phyloP scores from a whole-genome alignment of 352 stramenopile species.

The Globisporangium spiculum region DNA sequence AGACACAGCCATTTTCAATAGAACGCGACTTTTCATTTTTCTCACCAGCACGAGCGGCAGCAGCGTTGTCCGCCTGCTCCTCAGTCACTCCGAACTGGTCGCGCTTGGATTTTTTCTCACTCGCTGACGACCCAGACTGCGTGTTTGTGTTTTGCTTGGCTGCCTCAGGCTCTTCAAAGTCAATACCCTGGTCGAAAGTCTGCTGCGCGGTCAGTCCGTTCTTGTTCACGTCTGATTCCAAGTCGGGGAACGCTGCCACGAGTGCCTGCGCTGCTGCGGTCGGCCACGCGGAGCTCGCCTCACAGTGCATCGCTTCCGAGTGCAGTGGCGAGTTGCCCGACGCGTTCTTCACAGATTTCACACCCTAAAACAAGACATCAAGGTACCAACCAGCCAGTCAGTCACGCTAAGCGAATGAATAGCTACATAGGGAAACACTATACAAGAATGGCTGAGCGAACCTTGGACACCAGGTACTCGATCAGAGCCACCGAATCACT shows the following conservation, averaged over 20 bases:
- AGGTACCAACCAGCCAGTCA: neutral
- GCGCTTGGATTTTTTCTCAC: constrained; percentile 26
- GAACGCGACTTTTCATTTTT: neutral
- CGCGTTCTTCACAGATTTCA: constrained; percentile 55
- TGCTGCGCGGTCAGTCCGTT: constrained; percentile 59
- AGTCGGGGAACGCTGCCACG: constrained; percentile 48
- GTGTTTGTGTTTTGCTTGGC: constrained; percentile 18
- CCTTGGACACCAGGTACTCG: constrained; percentile 59
- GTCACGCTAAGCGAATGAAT: too few relatives aligned
- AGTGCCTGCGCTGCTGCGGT: constrained; percentile 43
- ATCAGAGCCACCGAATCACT: constrained; percentile 45
- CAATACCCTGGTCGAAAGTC: constrained; percentile 61
- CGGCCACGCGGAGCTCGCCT: constrained; percentile 50
- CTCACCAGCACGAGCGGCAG: constrained; percentile 51
- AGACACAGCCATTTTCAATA: neutral
- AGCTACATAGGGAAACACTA: too few relatives aligned
- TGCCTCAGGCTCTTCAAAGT: constrained; percentile 43
- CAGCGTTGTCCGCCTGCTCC: constrained; percentile 42
- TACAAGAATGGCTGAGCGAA: constrained; percentile 14
- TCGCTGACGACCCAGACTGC: neutral
- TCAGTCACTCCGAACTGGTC: constrained; percentile 27
- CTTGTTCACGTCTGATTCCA: constrained; percentile 51
- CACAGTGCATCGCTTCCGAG: constrained; percentile 75
- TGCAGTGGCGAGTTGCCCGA: constrained; percentile 65
- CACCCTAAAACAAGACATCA: constrained; percentile 31